phyloP scores from a whole-genome alignment of 768 basidiomycete genomes.

The Mycena crocata region DNA sequence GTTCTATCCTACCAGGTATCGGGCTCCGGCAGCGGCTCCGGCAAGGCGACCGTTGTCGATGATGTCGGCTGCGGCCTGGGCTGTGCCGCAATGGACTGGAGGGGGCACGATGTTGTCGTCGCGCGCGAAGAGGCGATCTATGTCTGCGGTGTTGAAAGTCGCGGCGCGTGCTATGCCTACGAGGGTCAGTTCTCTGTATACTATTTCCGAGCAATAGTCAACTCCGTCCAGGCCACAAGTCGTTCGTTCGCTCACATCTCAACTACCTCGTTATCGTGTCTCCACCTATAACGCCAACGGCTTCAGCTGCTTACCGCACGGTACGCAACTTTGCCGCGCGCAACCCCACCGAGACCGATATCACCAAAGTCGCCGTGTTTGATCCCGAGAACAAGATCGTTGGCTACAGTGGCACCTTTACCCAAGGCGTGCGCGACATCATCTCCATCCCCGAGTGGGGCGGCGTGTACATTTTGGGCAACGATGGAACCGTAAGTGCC shows the following conservation, averaged over 20 bases:
- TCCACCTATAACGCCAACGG: constrained; percentile 79
- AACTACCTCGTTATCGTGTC: constrained; percentile 93
- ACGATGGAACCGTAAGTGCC: constrained; percentile 76
- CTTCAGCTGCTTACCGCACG: constrained; percentile 75
- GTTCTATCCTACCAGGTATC: constrained; percentile 83
- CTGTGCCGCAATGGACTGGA: constrained; percentile 86
- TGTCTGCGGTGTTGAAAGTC: constrained; percentile 81
- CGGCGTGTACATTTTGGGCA: constrained; percentile 80
- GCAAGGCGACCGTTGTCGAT: constrained; percentile 77
- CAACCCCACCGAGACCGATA: constrained; percentile 63
- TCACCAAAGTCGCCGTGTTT: constrained; percentile 86
- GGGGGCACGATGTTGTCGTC: constrained; percentile 79
- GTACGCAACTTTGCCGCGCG: constrained; percentile 79
- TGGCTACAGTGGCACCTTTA: constrained; percentile 84
- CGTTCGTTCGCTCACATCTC: constrained; percentile 78
- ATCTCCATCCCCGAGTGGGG: constrained; percentile 78
- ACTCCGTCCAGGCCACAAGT: constrained; percentile 69
- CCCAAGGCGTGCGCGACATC: constrained; percentile 85
- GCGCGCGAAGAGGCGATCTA: constrained; percentile 95
- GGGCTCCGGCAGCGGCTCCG: constrained; percentile 73
- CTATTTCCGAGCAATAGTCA: background rate
- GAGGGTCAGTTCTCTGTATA: constrained; percentile 69
- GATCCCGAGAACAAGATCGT: constrained; percentile 94
- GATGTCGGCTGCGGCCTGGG: constrained; percentile 88
- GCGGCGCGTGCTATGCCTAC: constrained; percentile 89